Evolutionary conservation across 805 yeast genomes (phyloP), one percentile per base, ranked within the genome.

Genomic region (Wickerhamiella azymoides): DNA sequence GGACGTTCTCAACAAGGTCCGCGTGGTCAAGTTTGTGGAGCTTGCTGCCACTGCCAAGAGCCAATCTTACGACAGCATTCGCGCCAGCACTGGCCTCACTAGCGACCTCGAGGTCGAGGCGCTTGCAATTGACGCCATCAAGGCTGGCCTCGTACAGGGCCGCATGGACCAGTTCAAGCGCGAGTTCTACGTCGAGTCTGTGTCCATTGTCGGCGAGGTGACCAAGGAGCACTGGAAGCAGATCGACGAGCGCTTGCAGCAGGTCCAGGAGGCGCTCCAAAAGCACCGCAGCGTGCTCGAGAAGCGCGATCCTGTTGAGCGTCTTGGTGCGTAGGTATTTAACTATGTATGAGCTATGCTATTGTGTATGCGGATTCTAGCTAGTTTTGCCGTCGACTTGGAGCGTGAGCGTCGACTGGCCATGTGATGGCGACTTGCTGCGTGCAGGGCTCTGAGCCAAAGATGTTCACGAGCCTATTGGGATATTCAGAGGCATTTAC

Each of bases 101-200:
- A 49, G 57, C 14, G 59, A 47, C 21, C 52, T 52, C 14, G 62
- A 59, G 36, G 66, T 68, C 19, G 72, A 68, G 56, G 37, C 56
- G 27, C 59, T 67, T 57, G 57, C 67, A 30, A 65, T 68, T 40
- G 69, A 67, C 44, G 64, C 67, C 26, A 63, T 67, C 49, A 61
- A 67, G 47, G 66, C 67, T 2, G 67, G 67, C 5, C 61, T 68
- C 14, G 53, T 68, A 19, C 60, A 62, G 52, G 72, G 72, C 49
- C 62, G 69, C 46, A 60, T 68, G 59, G 59, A 64, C 49, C 72
- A 68, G 57, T 56, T 65, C 30, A 56, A 57, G 39, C 52, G 58
- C 50, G 50, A 50, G 40, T 63, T 68, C 49, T 52, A 54, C 41
- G 56, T 68, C 17, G 70, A 66, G 55, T 51, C 63, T 19, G 63